Evolutionary conservation across 2,329 filamentous ascomycete genomes (phyloP), one percentile per base, ranked within the genome.

Genomic region (Tympanopsis confertula): DNA sequence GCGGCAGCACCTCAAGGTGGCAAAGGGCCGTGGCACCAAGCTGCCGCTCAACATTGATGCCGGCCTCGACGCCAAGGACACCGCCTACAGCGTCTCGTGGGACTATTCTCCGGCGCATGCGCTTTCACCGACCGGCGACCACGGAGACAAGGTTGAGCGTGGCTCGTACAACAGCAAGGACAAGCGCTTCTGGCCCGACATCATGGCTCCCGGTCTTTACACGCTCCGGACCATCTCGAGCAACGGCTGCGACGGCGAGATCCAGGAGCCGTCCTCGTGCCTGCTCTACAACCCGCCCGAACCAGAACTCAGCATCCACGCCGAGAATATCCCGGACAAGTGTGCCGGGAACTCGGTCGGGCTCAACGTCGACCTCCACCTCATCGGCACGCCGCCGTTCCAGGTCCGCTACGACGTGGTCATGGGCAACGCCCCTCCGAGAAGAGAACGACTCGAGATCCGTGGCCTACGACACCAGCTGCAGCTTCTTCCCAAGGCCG

Each of bases 261-360:
- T 98, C 4, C 71, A 91, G 45, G 91, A 98, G 55, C 91, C 91
- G 19, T 85, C 89, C 2, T 91, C 88, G n/a, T 96, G 89, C 56
- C 69, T 94, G 41, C 65, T 98, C 38, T 70, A 93, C 46, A 98
- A 96, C 46, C 91, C 91, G 4, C 80, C 91, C 1, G 81, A 94
- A 58, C 91, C 91, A 5, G 76, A 81, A 39, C 57, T 98, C 41
- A 68, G 74, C 4, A 65, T 98, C 36, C 73, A 71, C 20, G 70
- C 78, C 5, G 83, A 94, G 48, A 81, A 87, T 44, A 88, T 98
- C 32, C 83, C 86, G 38, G 91, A 98, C 57, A 94, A 93, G 54
- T 98, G 91, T 55, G 89, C 88, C 24, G 87, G 88, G 35, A 94
- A 87, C 51, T 86, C 91, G 0, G 85, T 98, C 43, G 91, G 91